These are phyloP conservation scores for Microcyclospora tardicrescens DNA, from an alignment of 2,329 filamentous ascomycete genomes.

Conservation along the genomic window DNA sequence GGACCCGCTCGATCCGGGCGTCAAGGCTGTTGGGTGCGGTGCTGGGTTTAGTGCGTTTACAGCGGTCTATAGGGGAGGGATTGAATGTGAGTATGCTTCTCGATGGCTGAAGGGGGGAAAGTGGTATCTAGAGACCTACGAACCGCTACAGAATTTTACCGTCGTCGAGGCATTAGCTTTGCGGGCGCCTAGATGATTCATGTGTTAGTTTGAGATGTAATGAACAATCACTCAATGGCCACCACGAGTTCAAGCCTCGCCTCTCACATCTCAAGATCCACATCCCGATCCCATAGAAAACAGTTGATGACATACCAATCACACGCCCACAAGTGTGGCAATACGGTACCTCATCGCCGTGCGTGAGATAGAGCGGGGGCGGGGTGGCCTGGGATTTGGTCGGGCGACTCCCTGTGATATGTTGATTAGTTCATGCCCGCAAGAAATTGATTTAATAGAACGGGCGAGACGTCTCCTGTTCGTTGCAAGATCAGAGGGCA, in stretches of 20 bases:
- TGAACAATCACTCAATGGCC: too few species aligned
- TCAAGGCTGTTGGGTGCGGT: slow-evolving; percentile 28
- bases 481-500: too few species aligned
- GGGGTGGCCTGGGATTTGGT: slow-evolving; percentile 22
- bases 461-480: too few species aligned
- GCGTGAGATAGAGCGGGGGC: slow-evolving; percentile 41
- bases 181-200: slow-evolving; percentile 6
- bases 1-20: slow-evolving; percentile 39
- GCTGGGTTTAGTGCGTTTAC: slow-evolving; percentile 39
- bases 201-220: neutral
- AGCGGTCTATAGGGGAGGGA: slow-evolving; percentile 28
- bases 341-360: slow-evolving; percentile 38
- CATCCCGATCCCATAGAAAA: too few species aligned
- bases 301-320: slow-evolving; percentile 29
- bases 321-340: slow-evolving; percentile 46
- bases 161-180: slow-evolving; percentile 2
- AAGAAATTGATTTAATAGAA: neutral
- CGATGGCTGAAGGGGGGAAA: too few species aligned
- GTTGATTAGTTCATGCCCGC: too few species aligned
- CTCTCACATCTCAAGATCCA: too few species aligned
- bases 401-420: slow-evolving; percentile 3
- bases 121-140: too few species aligned
- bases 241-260: too few species aligned
- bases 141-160: too few species aligned
- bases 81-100: too few species aligned